Base-by-base conservation (phyloP, 768 basidiomycete genomes). In the Calocybe indica region DNA sequence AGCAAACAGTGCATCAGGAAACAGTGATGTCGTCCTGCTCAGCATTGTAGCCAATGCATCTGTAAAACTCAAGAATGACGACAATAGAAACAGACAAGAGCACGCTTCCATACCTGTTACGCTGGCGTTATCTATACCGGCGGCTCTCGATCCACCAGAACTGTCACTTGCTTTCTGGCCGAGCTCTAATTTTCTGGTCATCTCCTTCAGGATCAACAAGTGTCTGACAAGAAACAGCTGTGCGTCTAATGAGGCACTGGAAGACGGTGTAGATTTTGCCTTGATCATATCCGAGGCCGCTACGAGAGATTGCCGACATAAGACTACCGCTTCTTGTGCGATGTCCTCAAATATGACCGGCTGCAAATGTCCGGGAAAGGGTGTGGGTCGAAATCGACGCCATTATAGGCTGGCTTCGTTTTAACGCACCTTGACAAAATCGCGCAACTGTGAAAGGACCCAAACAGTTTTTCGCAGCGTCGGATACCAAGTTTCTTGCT, bases 261-360 rank as follows among this genome's bases (percentile, higher is more conserved):
- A 4, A 22, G 22, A 22, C 22, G 22, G 22, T 5, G 63, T 11
- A 69, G 65, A 35, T 71, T 72, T 42, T 75, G 78, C 30, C 59
- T 76, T 72, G 42, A 97, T 72, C 14, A 74, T 68, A n/a, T 85
- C 76, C 0, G 87, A 76, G 0, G 89, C 92, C 5, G 76, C 63
- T 33, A 87, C 72, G 3, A 98, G 76, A 0, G 94, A 95, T 49
- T 85, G 76, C 33, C 85, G 80, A 62, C 93, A 95, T 4, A 92
- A 70, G 9, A 77, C 73, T 31, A 96, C 75, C 0, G 94, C 91
- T 67, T 97, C 94, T 66, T 93, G 90, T 0, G 95, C 93, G 36
- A 98, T 88, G 62, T 99, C 96, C 56, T 93, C 88, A 49, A 96
- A 99, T 49, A 97, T 94, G 1, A 83, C 85, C n/a, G 89, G 84